Conservation (phyloP, 768 basidiomycete genomes). For the Auricularia sp. region DNA sequence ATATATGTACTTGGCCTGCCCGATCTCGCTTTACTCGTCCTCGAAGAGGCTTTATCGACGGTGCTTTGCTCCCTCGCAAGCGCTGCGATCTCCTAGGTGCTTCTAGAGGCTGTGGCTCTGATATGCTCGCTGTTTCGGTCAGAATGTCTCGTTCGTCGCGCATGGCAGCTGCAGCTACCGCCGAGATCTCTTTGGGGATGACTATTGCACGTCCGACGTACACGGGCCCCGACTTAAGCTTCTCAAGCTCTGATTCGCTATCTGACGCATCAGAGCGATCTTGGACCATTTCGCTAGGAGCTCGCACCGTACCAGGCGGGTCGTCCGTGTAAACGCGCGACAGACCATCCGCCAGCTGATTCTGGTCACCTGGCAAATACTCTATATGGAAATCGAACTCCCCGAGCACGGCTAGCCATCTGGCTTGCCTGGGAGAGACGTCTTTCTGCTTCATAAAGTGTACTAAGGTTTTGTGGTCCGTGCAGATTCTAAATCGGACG, state of each 20-base stretch:
- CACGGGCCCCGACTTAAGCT: too few species aligned
- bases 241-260: too few species aligned
- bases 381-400: slow-evolving; percentile 5
- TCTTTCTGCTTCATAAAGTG: neutral
- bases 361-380: neutral
- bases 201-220: slow-evolving; percentile 15
- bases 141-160: too few species aligned
- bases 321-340: slow-evolving; percentile 6
- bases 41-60: too few species aligned
- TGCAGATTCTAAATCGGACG: neutral
- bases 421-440: neutral
- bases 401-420: slow-evolving; percentile 4
- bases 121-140: too few species aligned
- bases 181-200: neutral
- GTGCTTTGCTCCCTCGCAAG: too few species aligned
- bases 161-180: too few species aligned
- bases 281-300: slow-evolving; percentile 4
- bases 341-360: neutral
- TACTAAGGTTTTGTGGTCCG: slow-evolving; percentile 5
- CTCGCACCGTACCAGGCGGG: slow-evolving; percentile 1
- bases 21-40: too few species aligned
- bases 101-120: too few species aligned
- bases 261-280: neutral
- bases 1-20: too few species aligned
- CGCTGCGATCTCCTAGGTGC: too few species aligned